Evolutionary conservation across 805 yeast species (phyloP).

Genomic region (Saturnispora sekii): DNA sequence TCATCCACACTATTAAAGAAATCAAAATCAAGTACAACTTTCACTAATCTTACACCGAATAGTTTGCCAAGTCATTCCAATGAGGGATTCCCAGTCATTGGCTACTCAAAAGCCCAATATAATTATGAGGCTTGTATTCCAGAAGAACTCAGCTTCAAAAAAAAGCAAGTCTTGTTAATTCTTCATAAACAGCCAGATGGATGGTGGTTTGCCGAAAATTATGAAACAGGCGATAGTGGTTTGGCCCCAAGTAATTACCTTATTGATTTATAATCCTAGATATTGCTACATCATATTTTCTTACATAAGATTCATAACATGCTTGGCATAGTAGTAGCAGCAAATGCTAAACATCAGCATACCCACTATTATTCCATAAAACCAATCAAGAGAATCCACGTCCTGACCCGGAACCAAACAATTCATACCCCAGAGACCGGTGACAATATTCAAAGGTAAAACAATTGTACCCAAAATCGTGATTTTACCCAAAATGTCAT

Average conservation of each 20-base stretch:
- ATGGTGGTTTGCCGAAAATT: slow-evolving; percentile 65
- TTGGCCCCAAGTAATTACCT: slow-evolving; percentile 57
- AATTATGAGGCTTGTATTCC: slow-evolving; percentile 52
- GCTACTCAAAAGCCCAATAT: slow-evolving; percentile 45
- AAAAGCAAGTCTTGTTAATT: slow-evolving; percentile 46
- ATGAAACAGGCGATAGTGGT: slow-evolving; percentile 37
- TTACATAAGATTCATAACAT: slow-evolving; percentile 23
- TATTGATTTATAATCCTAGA: slow-evolving; percentile 19
- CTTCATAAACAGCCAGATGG: slow-evolving; percentile 56
- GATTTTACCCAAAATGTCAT: slow-evolving; percentile 89
- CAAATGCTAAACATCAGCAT: slow-evolving; percentile 39
- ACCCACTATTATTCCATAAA: slow-evolving; percentile 39
- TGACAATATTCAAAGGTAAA: slow-evolving; percentile 86
- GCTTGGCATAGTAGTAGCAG: slow-evolving; percentile 41
- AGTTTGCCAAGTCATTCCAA: slow-evolving; percentile 39
- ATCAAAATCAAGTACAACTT: slow-evolving; percentile 24
- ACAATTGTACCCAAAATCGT: slow-evolving; percentile 93
- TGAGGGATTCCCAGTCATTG: slow-evolving; percentile 45
- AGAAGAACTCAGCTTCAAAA: slow-evolving; percentile 50
- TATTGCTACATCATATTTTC: background rate
- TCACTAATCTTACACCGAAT: slow-evolving; percentile 15
- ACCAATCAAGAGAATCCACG: slow-evolving; percentile 54
- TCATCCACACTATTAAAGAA: slow-evolving; percentile 13
- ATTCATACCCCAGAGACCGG: slow-evolving; percentile 99
- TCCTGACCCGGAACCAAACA: slow-evolving; percentile 92